Percentiles rank a stretch among this genome's conserved stretches.
These are phyloP conservation scores for Populus tomentosa DNA, from an alignment of 441 rosid species.

Conservation along the genomic window DNA sequence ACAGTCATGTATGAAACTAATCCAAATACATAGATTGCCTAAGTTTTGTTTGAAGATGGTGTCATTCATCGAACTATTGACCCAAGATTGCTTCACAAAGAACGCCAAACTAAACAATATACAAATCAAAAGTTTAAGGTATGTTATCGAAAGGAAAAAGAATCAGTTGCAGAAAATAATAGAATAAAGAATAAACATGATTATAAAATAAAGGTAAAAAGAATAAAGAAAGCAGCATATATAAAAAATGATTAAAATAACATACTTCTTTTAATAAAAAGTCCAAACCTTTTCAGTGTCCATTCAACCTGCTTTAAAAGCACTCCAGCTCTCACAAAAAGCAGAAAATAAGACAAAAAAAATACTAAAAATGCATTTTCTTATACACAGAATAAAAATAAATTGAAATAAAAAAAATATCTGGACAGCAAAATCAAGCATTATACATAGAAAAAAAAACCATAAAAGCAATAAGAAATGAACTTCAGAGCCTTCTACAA, in stretches of 20 bases:
- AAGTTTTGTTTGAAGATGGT: neutral
- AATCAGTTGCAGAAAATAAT: neutral
- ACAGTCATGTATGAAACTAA: neutral
- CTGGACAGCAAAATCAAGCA: neutral
- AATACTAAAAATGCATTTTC: neutral
- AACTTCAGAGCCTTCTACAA: neutral
- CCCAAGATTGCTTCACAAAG: neutral
- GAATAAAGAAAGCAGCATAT: neutral
- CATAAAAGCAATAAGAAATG: neutral
- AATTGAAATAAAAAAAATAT: neutral
- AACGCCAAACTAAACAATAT: neutral
- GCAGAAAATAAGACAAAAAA: neutral
- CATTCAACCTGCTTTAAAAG: neutral
- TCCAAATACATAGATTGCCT: neutral
- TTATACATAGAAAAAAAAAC: no score
- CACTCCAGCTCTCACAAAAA: neutral
- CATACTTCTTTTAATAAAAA: neutral
- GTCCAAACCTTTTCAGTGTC: neutral
- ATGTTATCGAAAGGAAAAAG: conserved; percentile 2
- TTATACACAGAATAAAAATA: neutral
- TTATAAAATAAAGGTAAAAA: neutral
- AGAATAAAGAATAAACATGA: neutral
- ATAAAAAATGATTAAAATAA: neutral
- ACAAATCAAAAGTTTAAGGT: conserved; percentile 1
- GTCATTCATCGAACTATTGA: neutral